These are phyloP conservation scores for Chlamydomonas sphaeroides DNA, from an alignment of 139 green algal genomes.

Conservation along the genomic window DNA sequence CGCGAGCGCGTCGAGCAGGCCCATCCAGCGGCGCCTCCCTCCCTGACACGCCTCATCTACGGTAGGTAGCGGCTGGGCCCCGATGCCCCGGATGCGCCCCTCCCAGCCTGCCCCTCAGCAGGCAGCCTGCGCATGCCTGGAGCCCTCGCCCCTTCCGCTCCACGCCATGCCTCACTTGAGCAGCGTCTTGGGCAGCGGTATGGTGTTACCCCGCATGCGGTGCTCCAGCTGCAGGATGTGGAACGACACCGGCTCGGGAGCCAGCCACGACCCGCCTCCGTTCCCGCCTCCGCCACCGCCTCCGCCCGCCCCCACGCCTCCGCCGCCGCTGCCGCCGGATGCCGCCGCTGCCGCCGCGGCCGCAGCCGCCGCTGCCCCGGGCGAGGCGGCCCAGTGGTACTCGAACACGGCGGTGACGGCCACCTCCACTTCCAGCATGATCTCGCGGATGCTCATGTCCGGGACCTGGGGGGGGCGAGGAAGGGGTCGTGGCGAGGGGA, in stretches of 20 bases:
- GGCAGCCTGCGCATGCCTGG: too few relatives aligned
- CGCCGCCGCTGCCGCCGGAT: slow-evolving; percentile 8
- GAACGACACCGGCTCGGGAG: slow-evolving; percentile 43
- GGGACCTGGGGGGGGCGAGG: slow-evolving; percentile 57
- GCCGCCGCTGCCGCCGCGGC: neutral
- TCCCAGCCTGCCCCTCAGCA: too few relatives aligned
- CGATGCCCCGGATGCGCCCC: too few relatives aligned
- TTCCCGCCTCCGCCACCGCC: neutral
- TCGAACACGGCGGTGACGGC: slow-evolving; percentile 51
- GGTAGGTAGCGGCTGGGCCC: too few relatives aligned
- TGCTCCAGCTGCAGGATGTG: slow-evolving; percentile 54
- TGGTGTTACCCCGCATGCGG: slow-evolving; percentile 50
- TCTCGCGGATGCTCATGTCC: slow-evolving; percentile 73
- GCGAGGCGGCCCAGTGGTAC: slow-evolving; percentile 45
- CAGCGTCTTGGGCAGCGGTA: slow-evolving; percentile 36
- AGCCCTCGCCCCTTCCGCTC: neutral
- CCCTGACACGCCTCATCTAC: too few relatives aligned
- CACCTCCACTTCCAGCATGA: slow-evolving; percentile 69
- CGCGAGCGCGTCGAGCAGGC: too few relatives aligned
- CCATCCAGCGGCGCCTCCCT: too few relatives aligned
- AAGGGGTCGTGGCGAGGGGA: too few relatives aligned
- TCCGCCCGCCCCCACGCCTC: slow-evolving; percentile 1
- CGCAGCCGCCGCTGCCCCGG: neutral
- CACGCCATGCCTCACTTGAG: slow-evolving; percentile 28
- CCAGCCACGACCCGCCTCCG: slow-evolving; percentile 34